phyloP scores from a whole-genome alignment of 352 stramenopile species.

The Globisporangium cederbergense region DNA sequence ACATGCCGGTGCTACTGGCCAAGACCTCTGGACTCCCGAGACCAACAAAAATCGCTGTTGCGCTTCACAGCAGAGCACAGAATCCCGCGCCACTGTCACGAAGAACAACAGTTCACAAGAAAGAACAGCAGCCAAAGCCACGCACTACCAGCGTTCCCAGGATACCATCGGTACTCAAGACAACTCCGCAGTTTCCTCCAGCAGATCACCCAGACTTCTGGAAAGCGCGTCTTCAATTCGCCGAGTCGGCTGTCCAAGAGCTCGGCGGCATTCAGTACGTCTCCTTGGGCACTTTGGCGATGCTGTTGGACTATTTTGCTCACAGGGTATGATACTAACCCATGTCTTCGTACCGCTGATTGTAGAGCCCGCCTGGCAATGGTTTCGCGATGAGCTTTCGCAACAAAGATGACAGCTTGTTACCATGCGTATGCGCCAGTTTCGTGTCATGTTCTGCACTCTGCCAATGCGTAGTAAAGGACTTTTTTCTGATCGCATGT shows the following conservation, averaged over 20 bases:
- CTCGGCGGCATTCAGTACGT: conserved; percentile 11
- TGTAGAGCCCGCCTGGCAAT: conserved; percentile 7
- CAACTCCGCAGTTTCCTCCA: not conserved
- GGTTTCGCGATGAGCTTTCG: conserved; percentile 14
- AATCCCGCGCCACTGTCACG: not conserved
- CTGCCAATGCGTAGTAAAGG: not conserved
- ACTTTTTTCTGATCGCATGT: not conserved
- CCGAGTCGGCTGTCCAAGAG: conserved; percentile 2
- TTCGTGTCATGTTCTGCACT: not conserved
- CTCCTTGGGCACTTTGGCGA: not conserved
- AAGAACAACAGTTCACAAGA: not conserved
- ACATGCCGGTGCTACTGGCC: not conserved
- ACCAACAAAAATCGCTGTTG: conserved; percentile 1
- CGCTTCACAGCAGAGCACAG: not conserved
- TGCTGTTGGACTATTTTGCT: not conserved
- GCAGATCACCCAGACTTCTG: conserved; percentile 15
- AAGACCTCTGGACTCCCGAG: conserved; percentile 9
- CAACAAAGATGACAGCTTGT: not conserved
- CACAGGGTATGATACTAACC: not conserved
- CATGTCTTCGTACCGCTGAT: not conserved
- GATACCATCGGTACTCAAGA: not conserved
- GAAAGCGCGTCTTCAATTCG: conserved; percentile 15
- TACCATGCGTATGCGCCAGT: not conserved
- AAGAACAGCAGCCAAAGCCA: conserved; percentile 1
- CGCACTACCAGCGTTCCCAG: not conserved